Evolutionary conservation across 2,329 filamentous ascomycete genomes (phyloP).

Genomic region (Teratosphaeria zuluensis): DNA sequence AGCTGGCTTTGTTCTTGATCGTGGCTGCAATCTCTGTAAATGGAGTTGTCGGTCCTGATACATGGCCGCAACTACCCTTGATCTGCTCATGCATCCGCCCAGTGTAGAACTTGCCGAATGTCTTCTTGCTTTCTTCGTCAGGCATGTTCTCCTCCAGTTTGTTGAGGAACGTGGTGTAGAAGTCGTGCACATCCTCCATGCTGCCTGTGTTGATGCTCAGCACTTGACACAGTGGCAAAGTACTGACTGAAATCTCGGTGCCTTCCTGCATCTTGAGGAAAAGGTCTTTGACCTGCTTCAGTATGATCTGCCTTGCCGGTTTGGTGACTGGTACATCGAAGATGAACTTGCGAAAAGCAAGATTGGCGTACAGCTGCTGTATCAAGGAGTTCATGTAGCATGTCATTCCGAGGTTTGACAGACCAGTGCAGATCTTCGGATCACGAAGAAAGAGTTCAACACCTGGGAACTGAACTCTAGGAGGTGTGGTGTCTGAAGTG

Average conservation of each 20-base stretch:
- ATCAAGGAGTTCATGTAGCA: conserved; percentile 95
- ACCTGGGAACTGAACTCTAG: conserved; percentile 11
- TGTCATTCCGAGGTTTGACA: conserved; percentile 89
- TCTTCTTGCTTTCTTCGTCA: conserved; percentile 56
- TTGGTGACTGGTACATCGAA: conserved; percentile 45
- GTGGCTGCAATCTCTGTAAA: conserved; percentile 95
- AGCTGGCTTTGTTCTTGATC: conserved; percentile 77
- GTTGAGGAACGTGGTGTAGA: conserved; percentile 89
- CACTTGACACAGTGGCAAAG: conserved; percentile 59
- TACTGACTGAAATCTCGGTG: conserved; percentile 62
- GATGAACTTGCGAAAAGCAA: conserved; percentile 77
- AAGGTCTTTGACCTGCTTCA: conserved; percentile 67
- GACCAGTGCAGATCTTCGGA: conserved; percentile 37
- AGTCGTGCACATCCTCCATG: conserved; percentile 98
- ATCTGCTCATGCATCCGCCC: conserved; percentile 90
- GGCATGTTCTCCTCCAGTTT: conserved; percentile 77
- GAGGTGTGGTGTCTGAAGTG: conserved; percentile 1
- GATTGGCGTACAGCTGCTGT: conserved; percentile 93
- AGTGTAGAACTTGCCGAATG: conserved; percentile 76
- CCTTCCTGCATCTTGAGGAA: conserved; percentile 83
- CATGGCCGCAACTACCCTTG: conserved; percentile 85
- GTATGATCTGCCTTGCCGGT: conserved; percentile 53
- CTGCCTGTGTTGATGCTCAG: conserved; percentile 78
- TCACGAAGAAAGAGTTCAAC: conserved; percentile 35
- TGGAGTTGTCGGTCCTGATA: conserved; percentile 80